Base-by-base conservation (phyloP, 257 asterid species). In the Scutellaria galericulata region DNA sequence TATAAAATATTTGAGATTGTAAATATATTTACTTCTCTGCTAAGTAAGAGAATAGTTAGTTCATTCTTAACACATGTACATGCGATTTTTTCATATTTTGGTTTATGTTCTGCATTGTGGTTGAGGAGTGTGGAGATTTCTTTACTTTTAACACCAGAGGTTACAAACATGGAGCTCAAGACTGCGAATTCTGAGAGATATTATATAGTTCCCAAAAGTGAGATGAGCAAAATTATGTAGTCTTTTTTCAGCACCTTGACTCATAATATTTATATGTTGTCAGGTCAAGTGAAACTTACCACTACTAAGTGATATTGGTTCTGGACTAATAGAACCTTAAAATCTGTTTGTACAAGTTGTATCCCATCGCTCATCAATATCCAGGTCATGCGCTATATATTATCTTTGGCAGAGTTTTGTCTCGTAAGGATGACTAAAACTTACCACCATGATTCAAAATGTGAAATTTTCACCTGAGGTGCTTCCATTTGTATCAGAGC, bases 221-320 rank as follows among this genome's bases (percentile, higher is more conserved):
- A 58, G 51, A 63, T 63, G 20, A 44, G 42, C 62, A 44, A 54
- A 61, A 76, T n/a, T 10, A 52, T 45, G 56, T 61, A 6, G 14
- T 27, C 15, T 42, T 44, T 55, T 68, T 12, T 70, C 18, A 37
- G 42, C 56, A 31, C 22, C 46, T 37, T 46, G 64, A 22, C 37
- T 24, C 50, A 48, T 53, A 18, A 55, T 18, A 13, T 41, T 40
- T 9, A 9, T 46, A 45, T 24, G 37, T 64, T 15, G 9, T 10
- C 51, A 48, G 53, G 35, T 44, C 45, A 47, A 31, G 13, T 58
- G 70, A 31, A 27, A 48, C 27, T 37, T 39, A 9, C 22, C 44
- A 62, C 9, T 18, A 47, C 55, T 12, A 14, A 62, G 24, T 10
- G 41, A 66, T 20, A 56, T 24, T 47, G 57, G 53, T 67, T 65